phyloP scores from a whole-genome alignment of 176 grass and related monocot genomes.

The Tillandsia leiboldiana region DNA sequence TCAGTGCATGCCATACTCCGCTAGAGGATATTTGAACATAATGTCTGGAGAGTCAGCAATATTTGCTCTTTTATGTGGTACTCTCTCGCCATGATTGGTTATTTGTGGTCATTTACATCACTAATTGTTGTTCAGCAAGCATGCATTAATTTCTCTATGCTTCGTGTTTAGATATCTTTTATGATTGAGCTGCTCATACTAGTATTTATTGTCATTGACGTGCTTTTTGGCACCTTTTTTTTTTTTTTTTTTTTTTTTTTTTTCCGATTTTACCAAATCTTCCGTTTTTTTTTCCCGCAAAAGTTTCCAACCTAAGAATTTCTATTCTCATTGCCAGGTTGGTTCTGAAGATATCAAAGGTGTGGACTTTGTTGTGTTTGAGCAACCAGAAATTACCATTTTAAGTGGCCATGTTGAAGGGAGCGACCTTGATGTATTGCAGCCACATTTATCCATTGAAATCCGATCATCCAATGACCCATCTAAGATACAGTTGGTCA shows the following conservation, averaged over 20 bases:
- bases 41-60: too few relatives aligned
- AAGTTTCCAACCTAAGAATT: too few relatives aligned
- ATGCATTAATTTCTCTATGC: background rate
- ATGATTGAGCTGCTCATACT: too few relatives aligned
- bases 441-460: slow-evolving; percentile 76
- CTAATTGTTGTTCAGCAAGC: background rate
- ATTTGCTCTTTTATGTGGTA: too few relatives aligned
- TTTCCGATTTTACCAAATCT: too few relatives aligned
- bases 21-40: too few relatives aligned
- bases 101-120: background rate
- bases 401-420: slow-evolving; percentile 81
- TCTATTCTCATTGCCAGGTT: slow-evolving; percentile 41
- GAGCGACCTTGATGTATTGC: slow-evolving; percentile 35
- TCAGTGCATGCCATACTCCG: too few relatives aligned
- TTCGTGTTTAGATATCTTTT: background rate
- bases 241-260: too few relatives aligned
- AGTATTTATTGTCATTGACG: too few relatives aligned
- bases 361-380: slow-evolving; percentile 86
- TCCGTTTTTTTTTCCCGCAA: too few relatives aligned
- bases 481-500: slow-evolving; percentile 59
- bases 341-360: slow-evolving; percentile 58
- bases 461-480: slow-evolving; percentile 60
- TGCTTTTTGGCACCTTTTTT: too few relatives aligned
- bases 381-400: slow-evolving; percentile 61
- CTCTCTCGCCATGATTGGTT: too few relatives aligned